Evolutionary conservation across 768 basidiomycete species (phyloP).

Genomic region (Crassisporium funariophilum): DNA sequence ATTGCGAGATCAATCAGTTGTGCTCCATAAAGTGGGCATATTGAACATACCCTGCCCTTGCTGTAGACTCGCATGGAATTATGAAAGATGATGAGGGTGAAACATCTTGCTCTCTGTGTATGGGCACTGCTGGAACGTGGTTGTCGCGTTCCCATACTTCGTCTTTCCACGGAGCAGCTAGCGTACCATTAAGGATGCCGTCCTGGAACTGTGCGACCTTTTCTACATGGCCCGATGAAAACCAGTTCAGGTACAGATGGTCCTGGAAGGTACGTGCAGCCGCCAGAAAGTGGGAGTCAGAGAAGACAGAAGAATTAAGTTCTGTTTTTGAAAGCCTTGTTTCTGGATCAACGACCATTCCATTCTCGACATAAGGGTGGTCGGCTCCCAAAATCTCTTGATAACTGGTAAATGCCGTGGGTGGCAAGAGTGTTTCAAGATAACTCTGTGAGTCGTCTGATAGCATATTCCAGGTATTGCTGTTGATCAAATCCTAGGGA

Average conservation of each 20-base stretch:
- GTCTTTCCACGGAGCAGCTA: constrained; percentile 66
- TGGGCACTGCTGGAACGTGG: constrained; percentile 12
- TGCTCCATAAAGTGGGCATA: neutral
- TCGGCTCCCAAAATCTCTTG: constrained; percentile 31
- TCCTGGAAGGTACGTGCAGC: constrained; percentile 62
- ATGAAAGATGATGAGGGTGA: constrained; percentile 14
- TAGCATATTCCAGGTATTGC: constrained; percentile 45
- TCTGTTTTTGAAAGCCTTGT: constrained; percentile 5
- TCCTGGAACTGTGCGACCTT: constrained; percentile 44
- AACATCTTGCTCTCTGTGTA: constrained; percentile 9
- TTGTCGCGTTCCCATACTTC: constrained; percentile 58
- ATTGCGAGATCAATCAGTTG: neutral
- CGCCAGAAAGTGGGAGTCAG: constrained; percentile 53
- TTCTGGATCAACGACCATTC: constrained; percentile 13
- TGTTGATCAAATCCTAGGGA: constrained; percentile 50
- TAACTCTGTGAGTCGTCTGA: constrained; percentile 40
- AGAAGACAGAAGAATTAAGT: constrained; percentile 46
- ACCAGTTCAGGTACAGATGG: constrained; percentile 56
- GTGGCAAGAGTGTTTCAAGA: constrained; percentile 45
- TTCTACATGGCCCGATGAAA: constrained; percentile 43
- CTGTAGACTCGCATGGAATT: constrained; percentile 10
- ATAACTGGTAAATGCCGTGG: constrained; percentile 44
- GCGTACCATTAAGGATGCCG: constrained; percentile 44
- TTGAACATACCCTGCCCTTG: constrained; percentile 34
- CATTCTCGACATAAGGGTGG: constrained; percentile 36